Percentiles rank a stretch among this genome's conserved stretches.
Evolutionary conservation across 176 grass and related monocot species (phyloP).

Genomic region (Aegilops sharonensis): DNA sequence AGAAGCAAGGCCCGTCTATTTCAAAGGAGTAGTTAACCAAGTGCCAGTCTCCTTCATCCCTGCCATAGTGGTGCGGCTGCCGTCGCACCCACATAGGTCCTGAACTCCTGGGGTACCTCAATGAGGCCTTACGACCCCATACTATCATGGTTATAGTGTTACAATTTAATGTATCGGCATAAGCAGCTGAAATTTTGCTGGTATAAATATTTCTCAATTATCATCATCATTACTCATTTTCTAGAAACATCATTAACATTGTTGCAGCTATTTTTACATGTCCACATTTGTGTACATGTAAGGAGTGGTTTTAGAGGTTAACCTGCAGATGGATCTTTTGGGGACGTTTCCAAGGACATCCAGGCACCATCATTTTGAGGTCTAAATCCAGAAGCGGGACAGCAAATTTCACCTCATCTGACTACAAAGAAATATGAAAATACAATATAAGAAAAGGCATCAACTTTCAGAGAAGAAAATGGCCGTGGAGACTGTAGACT

Average conservation of each 20-base stretch:
- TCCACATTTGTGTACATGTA: not conserved
- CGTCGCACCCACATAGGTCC: not conserved
- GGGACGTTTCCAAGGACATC: conserved; percentile 80
- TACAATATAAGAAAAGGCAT: conserved; percentile 4
- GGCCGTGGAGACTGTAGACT: conserved; percentile 15
- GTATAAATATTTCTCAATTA: not conserved
- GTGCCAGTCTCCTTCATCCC: not conserved
- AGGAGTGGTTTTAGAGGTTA: conserved; percentile 17
- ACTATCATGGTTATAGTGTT: not conserved
- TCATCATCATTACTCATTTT: conserved; percentile 3
- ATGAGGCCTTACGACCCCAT: not conserved
- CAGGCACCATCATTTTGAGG: conserved; percentile 66
- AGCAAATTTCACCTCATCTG: conserved; percentile 92
- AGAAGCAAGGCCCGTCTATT: not conserved
- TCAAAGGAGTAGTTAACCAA: not conserved
- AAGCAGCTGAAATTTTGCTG: conserved; percentile 1
- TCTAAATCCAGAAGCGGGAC: conserved; percentile 86
- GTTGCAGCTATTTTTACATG: conserved; percentile 15
- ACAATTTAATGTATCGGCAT: conserved; percentile 3
- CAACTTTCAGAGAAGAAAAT: conserved; percentile 1
- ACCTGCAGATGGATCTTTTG: conserved; percentile 92
- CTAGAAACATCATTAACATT: conserved; percentile 7
- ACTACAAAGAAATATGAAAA: conserved; percentile 38
- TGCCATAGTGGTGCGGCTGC: not conserved
- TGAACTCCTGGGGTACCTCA: not conserved